Conservation (phyloP, 2,329 filamentous ascomycete species). For the Alternaria sp. region DNA sequence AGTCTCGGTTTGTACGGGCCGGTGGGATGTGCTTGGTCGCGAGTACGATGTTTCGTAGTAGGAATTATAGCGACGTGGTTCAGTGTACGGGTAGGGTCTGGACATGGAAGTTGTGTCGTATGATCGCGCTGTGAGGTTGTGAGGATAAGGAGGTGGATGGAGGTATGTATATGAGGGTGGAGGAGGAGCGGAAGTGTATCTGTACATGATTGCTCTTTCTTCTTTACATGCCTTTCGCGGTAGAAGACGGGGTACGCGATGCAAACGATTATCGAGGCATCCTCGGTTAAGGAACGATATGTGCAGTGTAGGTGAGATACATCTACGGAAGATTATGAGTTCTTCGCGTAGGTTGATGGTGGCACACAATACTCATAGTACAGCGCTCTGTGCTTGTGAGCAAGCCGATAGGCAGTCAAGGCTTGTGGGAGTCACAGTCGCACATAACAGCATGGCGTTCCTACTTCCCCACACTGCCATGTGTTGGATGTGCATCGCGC, state of each 20-base stretch:
- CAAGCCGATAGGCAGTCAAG: constrained; percentile 15
- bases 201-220: constrained; percentile 14
- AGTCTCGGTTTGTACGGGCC: constrained; percentile 1
- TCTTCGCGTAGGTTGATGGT: constrained; percentile 6
- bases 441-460: constrained; percentile 12
- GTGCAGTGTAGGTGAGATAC: background rate
- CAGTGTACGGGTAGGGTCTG: constrained; percentile 1
- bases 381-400: constrained; percentile 3
- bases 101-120: constrained; percentile 12
- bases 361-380: constrained; percentile 13
- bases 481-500: background rate
- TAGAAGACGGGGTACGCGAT: background rate
- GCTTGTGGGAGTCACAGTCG: constrained; percentile 19
- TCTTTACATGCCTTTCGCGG: background rate
- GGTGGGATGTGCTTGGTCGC: background rate
- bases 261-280: background rate
- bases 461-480: constrained; percentile 2
- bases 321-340: background rate
- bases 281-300: background rate
- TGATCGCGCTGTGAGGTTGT: constrained; percentile 1
- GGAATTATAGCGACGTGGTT: constrained; percentile 7
- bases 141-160: constrained; percentile 4
- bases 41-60: constrained; percentile 8
- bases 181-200: constrained; percentile 8
- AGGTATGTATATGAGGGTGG: background rate